Evolutionary conservation across 1,139 yeast species (phyloP).

Genomic region (Pichiaceae sp.): DNA sequence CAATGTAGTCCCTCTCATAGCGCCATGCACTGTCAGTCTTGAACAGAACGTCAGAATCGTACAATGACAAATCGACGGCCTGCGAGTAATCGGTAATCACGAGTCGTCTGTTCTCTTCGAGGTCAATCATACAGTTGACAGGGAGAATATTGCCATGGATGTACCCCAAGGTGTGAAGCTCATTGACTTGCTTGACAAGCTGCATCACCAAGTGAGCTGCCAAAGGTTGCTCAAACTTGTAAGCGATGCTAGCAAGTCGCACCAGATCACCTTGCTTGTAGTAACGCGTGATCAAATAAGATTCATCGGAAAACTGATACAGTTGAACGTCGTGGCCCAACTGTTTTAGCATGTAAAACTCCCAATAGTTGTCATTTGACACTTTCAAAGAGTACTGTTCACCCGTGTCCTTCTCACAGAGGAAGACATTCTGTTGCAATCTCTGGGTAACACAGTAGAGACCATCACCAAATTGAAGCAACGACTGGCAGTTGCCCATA

Average conservation of each 20-base stretch:
- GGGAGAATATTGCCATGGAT: conserved; percentile 85
- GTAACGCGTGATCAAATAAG: conserved; percentile 65
- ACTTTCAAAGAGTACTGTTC: conserved; percentile 60
- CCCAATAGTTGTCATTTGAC: conserved; percentile 56
- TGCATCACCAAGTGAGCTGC: conserved; percentile 61
- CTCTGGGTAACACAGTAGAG: conserved; percentile 49
- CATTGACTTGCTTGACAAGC: conserved; percentile 14
- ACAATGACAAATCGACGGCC: conserved; percentile 61
- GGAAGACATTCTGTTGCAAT: conserved; percentile 73
- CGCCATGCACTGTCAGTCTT: conserved; percentile 69
- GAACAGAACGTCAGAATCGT: conserved; percentile 45
- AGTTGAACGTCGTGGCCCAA: conserved; percentile 31
- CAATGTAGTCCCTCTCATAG: conserved; percentile 79
- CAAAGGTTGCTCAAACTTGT: conserved; percentile 43
- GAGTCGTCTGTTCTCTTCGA: conserved; percentile 32
- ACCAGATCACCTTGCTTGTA: conserved; percentile 56
- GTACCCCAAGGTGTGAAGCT: conserved; percentile 55
- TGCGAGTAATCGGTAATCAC: conserved; percentile 77
- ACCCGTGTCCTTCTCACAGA: conserved; percentile 62
- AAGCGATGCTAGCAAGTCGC: background rate
- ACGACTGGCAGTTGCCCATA: conserved; percentile 33
- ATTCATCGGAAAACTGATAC: conserved; percentile 60
- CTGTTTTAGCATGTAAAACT: conserved; percentile 61
- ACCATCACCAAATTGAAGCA: conserved; percentile 40
- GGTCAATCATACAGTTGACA: conserved; percentile 75